A percentile compares a stretch with the other conserved stretches of the same genome.
Evolutionary conservation across 306 rosid species (phyloP).

Genomic region (Dryas octopetala): DNA sequence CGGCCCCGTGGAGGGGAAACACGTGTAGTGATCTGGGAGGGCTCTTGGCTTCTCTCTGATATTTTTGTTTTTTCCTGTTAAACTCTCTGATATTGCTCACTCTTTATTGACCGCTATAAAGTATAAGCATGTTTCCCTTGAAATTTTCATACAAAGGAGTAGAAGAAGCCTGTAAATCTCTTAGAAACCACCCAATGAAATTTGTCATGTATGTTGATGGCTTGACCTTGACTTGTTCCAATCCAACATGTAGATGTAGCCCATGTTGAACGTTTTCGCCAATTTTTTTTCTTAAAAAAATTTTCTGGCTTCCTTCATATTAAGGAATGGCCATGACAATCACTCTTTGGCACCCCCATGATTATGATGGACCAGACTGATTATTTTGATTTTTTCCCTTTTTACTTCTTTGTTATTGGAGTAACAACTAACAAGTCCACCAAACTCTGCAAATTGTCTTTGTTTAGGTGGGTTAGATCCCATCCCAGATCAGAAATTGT

Average conservation of each 20-base stretch:
- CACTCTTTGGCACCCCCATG: too few species aligned
- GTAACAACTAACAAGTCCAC: background rate
- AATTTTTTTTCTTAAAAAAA: background rate
- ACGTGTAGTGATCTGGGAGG: background rate
- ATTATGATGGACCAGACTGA: too few species aligned
- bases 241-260: background rate
- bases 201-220: background rate
- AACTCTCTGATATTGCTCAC: too few species aligned
- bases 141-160: too few species aligned
- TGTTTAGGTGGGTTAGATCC: too few species aligned
- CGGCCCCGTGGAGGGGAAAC: background rate
- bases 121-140: too few species aligned
- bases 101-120: too few species aligned
- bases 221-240: constrained; percentile 28
- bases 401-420: background rate
- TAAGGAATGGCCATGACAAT: too few species aligned
- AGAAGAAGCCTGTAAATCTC: too few species aligned
- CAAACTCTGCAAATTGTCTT: background rate
- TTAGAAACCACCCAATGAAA: too few species aligned
- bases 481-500: background rate
- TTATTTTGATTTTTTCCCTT: too few species aligned
- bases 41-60: background rate
- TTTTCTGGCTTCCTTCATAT: background rate
- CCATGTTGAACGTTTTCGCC: background rate
- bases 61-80: too few species aligned